Evolutionary conservation across 2,329 filamentous ascomycete genomes (phyloP), one percentile per base, ranked within the genome.

Genomic region (Aspergillus proliferans): DNA sequence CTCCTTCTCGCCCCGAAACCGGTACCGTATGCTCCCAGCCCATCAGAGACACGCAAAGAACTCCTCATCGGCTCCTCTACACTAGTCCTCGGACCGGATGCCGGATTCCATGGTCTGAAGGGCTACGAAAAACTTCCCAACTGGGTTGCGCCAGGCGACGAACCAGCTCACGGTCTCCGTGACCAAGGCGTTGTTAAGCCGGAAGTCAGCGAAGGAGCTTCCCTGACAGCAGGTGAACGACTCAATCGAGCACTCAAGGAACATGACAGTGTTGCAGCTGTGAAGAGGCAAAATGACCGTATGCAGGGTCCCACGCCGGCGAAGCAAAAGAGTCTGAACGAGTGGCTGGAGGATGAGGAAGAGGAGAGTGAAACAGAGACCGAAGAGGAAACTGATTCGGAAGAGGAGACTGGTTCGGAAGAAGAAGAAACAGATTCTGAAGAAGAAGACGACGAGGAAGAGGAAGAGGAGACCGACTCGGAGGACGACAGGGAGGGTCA

Each of bases 1-100:
- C 86, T 97, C 66, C 83, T 98, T 1, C 80, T 97, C 1, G 93
- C 93, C 0, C 91, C 93, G 0, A 98, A 98, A 66, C 92, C 93
- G 0, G 89, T 93, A 0, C 93, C 93, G 0, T 88, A 95, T 52
- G 86, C 87, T 0, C 90, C 90, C 0, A 95, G 88, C 51, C 93
- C 93, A 0, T 95, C 88, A 0, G 91, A 95, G 64, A 84, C 81
- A 2, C 81, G 91, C 30, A 88, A 85, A 55, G 85, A 83, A 0
- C 86, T 92, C 50, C 76, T 85, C 1, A 77, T 98, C 0, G 93
- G 93, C 9, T 93, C 88, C 2, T 83, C 92, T 1, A 92, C 89
- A 14, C 79, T 97, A 0, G 86, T 96, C 0, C 75, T 97, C 9
- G 90, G 88, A 1, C 83, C 84, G 1, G 86, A 87, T 6, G 83